These are phyloP conservation scores for Penicillium concentricum DNA, from an alignment of 2,329 filamentous ascomycete species.

Conservation along the genomic window DNA sequence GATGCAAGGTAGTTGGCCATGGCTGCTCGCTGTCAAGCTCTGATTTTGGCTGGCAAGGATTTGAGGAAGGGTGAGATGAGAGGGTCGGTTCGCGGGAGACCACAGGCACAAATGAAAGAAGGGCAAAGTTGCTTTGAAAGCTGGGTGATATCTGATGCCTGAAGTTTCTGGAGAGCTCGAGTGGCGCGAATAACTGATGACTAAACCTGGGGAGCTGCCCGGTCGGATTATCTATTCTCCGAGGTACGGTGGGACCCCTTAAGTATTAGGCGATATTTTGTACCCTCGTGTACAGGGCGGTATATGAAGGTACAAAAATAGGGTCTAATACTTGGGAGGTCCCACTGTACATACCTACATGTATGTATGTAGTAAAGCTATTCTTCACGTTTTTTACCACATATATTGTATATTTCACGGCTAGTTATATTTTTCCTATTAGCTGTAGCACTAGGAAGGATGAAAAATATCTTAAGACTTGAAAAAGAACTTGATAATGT, in stretches of 20 bases:
- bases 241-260: not conserved
- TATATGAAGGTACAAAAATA: not conserved
- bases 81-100: not conserved
- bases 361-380: not conserved
- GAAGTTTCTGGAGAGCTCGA: constrained; percentile 40
- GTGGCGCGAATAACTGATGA: constrained; percentile 16
- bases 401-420: not conserved
- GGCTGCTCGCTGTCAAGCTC: constrained; percentile 21
- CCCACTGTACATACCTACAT: not conserved
- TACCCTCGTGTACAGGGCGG: too few species aligned
- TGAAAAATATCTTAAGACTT: too few species aligned
- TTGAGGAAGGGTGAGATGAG: not conserved
- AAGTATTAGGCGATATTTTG: not conserved
- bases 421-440: not conserved
- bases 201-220: constrained; percentile 22
- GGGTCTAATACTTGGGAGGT: not conserved
- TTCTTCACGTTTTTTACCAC: not conserved
- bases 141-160: constrained; percentile 22
- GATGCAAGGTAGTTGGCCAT: constrained; percentile 99
- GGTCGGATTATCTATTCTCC: constrained; percentile 13
- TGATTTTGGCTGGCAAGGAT: not conserved
- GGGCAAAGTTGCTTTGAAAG: constrained; percentile 11
- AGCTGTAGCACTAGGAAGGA: not conserved
- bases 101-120: not conserved
- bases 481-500: too few species aligned